Percentiles rank a stretch among this genome's conserved stretches.
Conservation (phyloP, 306 rosid genomes). For the Vigna reflexopilosa region DNA sequence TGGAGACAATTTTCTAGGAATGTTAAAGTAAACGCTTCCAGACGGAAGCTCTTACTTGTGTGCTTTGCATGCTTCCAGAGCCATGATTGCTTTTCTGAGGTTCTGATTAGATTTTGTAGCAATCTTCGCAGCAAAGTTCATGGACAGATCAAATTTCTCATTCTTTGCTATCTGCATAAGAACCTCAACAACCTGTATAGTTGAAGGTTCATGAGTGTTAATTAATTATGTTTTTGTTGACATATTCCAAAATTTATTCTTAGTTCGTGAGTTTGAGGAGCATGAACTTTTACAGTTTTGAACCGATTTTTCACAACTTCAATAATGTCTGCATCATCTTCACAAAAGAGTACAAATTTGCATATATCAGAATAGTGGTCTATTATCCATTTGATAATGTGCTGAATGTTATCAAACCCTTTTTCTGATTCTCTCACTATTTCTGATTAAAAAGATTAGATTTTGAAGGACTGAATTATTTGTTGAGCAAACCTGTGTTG, state of each 20-base stretch:
- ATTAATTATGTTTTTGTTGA: neutral
- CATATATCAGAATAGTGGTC: constrained; percentile 80
- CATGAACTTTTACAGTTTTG: constrained; percentile 62
- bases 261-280: constrained; percentile 81
- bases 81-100: constrained; percentile 86
- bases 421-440: too few species aligned
- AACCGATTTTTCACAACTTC: constrained; percentile 67
- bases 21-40: neutral
- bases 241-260: constrained; percentile 33
- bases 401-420: constrained; percentile 60
- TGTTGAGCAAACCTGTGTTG: too few species aligned
- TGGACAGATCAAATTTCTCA: constrained; percentile 73
- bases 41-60: constrained; percentile 65
- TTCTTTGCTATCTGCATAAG: constrained; percentile 72
- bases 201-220: constrained; percentile 29
- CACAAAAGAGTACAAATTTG: constrained; percentile 73
- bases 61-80: constrained; percentile 91
- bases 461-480: too few species aligned
- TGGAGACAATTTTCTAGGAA: neutral
- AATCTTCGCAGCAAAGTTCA: constrained; percentile 74
- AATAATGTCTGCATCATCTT: constrained; percentile 66
- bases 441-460: too few species aligned
- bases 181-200: constrained; percentile 69
- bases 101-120: constrained; percentile 79
- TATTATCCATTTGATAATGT: constrained; percentile 85